Evolutionary conservation across 2,329 filamentous ascomycete genomes (phyloP).

Genomic region (Stachybotrys chlorohalonatus): DNA sequence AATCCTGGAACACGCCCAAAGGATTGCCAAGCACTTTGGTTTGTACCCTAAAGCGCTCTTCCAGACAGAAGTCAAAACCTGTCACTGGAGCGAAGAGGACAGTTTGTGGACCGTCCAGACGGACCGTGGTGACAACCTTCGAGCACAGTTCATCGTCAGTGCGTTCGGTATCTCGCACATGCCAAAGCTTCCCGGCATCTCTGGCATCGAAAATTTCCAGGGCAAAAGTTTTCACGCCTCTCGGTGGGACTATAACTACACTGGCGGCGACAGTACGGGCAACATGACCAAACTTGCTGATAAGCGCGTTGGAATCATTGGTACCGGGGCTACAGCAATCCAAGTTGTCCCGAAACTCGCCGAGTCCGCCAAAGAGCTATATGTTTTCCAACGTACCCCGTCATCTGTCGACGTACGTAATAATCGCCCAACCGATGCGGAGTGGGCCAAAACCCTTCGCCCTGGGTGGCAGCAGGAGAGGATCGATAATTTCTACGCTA

Average conservation of each 20-base stretch:
- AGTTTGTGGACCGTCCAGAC: conserved; percentile 9
- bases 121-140: conserved; percentile 15
- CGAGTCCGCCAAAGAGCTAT: conserved; percentile 36
- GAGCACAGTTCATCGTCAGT: conserved; percentile 27
- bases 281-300: conserved; percentile 35
- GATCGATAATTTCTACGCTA: conserved; percentile 5
- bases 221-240: conserved; percentile 35
- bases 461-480: conserved; percentile 43
- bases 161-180: conserved; percentile 28
- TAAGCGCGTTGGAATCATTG: conserved; percentile 37
- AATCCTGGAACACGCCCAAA: conserved; percentile 29
- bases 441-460: conserved; percentile 26
- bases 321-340: conserved; percentile 39
- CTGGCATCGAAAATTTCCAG: conserved; percentile 28
- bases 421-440: conserved; percentile 28
- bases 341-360: conserved; percentile 34
- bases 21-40: conserved; percentile 30
- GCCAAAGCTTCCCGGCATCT: conserved; percentile 31
- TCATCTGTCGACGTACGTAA: conserved; percentile 28
- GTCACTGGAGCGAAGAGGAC: conserved; percentile 35
- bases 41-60: conserved; percentile 29
- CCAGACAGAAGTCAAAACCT: conserved; percentile 27
- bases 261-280: conserved; percentile 28
- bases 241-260: conserved; percentile 32
- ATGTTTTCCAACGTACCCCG: conserved; percentile 47